Percentiles rank a stretch among this genome's conserved stretches.
Conservation (phyloP, 2,329 filamentous ascomycete species). For the Neoscytalidium dimidiatum region DNA sequence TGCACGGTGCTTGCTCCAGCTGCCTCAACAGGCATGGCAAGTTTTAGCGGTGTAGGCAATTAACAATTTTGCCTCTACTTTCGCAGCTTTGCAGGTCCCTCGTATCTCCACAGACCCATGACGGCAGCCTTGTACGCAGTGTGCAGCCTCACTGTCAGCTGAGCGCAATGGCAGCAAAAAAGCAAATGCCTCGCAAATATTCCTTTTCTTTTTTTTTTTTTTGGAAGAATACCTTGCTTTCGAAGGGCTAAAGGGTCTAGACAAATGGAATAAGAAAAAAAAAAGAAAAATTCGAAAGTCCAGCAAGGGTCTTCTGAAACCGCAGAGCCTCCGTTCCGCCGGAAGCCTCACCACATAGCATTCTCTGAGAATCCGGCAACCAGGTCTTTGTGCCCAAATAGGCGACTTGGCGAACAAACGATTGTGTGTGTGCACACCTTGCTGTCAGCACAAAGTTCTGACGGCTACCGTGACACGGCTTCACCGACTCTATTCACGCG, state of each 20-base stretch:
- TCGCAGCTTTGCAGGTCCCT: conserved; percentile 9
- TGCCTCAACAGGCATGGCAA: background rate
- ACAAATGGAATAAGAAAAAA: background rate
- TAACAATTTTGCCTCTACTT: conserved; percentile 6
- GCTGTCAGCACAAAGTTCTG: conserved; percentile 9
- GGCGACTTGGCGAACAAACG: background rate
- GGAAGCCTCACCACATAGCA: background rate
- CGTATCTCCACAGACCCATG: background rate
- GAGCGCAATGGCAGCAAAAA: background rate
- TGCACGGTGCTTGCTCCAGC: background rate
- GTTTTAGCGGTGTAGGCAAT: conserved; percentile 16
- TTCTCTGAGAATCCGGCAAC: background rate
- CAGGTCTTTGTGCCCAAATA: conserved; percentile 1
- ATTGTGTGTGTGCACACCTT: background rate
- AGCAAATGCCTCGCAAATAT: background rate
- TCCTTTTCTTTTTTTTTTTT: too few relatives aligned
- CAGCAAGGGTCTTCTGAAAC: background rate
- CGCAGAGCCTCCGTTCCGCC: background rate
- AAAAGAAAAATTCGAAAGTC: background rate
- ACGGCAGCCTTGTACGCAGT: background rate
- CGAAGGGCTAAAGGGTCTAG: background rate
- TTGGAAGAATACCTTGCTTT: background rate
- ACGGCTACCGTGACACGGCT: conserved; percentile 6
- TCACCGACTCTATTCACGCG: conserved; percentile 2
- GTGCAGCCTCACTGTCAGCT: conserved; percentile 4